A percentile compares a stretch with the other conserved stretches of the same genome.
Evolutionary conservation across 192 early-diverging fungal species (phyloP).

Genomic region (Mortierella antarctica): DNA sequence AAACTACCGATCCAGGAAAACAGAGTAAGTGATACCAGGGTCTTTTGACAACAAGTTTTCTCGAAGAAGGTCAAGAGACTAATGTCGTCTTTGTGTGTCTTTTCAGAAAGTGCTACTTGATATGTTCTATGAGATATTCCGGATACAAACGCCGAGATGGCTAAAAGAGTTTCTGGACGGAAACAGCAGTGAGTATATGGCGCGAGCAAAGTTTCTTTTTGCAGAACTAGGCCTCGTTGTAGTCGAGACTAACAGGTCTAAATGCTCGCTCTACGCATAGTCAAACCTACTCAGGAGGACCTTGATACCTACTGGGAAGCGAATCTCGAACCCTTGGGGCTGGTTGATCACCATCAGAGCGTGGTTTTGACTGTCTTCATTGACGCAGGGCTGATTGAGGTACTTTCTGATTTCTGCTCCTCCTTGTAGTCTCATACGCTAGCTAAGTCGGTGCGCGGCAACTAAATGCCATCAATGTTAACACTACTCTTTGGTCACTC

Average conservation of each 20-base stretch:
- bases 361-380: slow-evolving; percentile 82
- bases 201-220: slow-evolving; percentile 1
- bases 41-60: background rate
- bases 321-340: slow-evolving; percentile 59
- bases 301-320: slow-evolving; percentile 31
- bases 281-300: slow-evolving; percentile 45
- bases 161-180: slow-evolving; percentile 58
- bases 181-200: slow-evolving; percentile 57
- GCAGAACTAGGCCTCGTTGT: background rate
- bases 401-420: slow-evolving; percentile 26
- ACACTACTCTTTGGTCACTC: background rate
- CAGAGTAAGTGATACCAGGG: slow-evolving; percentile 55
- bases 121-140: slow-evolving; percentile 85
- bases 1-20: slow-evolving; percentile 76
- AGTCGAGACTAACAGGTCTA: background rate
- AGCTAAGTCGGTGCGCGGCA: background rate
- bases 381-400: slow-evolving; percentile 73
- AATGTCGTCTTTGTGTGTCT: background rate
- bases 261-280: background rate
- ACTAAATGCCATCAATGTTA: too few species aligned
- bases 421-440: too few species aligned
- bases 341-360: slow-evolving; percentile 76
- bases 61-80: slow-evolving; percentile 1
- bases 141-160: slow-evolving; percentile 73
- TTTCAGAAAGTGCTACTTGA: slow-evolving; percentile 80